These are phyloP conservation scores for Hyaloperonospora arabidopsidis DNA, from an alignment of 352 stramenopile species.

Conservation along the genomic window DNA sequence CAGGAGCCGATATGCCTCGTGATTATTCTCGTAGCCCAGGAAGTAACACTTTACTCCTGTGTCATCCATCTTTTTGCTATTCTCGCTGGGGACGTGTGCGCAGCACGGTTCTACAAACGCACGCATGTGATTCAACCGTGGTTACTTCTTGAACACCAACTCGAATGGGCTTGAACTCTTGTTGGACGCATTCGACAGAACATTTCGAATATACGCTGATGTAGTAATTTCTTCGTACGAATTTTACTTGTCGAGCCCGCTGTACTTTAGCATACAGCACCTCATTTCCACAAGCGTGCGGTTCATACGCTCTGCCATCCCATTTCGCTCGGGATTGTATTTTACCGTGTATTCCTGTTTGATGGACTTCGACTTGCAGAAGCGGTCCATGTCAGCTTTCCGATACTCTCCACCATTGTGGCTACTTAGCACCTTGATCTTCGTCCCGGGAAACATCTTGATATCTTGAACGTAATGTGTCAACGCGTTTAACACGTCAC, in stretches of 20 bases:
- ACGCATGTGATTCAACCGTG: neutral
- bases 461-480: neutral
- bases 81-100: neutral
- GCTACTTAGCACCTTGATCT: neutral
- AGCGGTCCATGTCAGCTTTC: neutral
- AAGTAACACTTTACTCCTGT: neutral
- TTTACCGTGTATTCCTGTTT: neutral
- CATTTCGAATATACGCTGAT: neutral
- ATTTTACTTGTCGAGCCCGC: neutral
- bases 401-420: slow-evolving; percentile 1
- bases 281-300: neutral
- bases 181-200: neutral
- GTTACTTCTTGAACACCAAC: neutral
- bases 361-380: slow-evolving; percentile 1
- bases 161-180: neutral
- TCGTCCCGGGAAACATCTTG: neutral
- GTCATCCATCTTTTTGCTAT: neutral
- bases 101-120: neutral
- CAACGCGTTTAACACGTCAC: neutral
- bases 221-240: neutral
- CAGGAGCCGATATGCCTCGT: neutral
- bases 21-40: neutral
- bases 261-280: neutral
- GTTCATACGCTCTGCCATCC: neutral
- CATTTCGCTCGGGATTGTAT: neutral